Evolutionary conservation across 2,329 filamentous ascomycete species (phyloP).

Genomic region (Dendrostoma leiphaemia): DNA sequence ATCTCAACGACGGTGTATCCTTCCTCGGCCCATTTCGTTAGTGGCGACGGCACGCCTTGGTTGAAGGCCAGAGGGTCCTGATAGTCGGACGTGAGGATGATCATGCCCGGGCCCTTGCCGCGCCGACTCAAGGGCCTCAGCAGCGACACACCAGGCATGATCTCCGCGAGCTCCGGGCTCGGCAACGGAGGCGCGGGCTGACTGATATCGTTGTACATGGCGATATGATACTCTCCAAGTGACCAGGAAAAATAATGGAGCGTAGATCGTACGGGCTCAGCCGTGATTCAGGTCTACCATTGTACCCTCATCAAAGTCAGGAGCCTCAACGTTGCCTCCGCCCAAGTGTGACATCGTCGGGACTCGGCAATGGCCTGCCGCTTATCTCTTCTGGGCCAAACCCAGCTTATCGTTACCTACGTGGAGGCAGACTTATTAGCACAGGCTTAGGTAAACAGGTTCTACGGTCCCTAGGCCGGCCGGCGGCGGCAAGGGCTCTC

Average conservation of each 20-base stretch:
- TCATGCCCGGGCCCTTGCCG: conserved; percentile 26
- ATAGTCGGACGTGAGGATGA: conserved; percentile 21
- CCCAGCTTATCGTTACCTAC: background rate
- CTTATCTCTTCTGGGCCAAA: background rate
- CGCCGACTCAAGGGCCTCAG: conserved; percentile 26
- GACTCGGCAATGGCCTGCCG: background rate
- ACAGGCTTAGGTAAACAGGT: too few relatives aligned
- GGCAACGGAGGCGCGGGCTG: conserved; percentile 15
- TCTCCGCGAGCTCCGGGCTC: conserved; percentile 10
- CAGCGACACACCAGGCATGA: conserved; percentile 10
- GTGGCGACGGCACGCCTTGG: conserved; percentile 11
- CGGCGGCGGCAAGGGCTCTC: background rate
- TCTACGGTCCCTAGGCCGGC: background rate
- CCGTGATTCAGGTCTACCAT: too few relatives aligned
- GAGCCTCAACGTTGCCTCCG: background rate
- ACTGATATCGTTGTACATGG: conserved; percentile 17
- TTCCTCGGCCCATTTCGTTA: conserved; percentile 20
- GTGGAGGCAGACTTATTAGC: background rate
- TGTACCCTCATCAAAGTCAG: too few relatives aligned
- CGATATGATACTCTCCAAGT: background rate
- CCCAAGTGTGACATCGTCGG: background rate
- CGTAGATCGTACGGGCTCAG: too few relatives aligned
- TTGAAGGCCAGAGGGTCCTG: conserved; percentile 15
- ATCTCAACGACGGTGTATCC: conserved; percentile 19
- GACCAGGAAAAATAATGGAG: too few relatives aligned